Evolutionary conservation across 345 rosid species (phyloP), one percentile per base, ranked within the genome.

Genomic region (Turritis glabra): DNA sequence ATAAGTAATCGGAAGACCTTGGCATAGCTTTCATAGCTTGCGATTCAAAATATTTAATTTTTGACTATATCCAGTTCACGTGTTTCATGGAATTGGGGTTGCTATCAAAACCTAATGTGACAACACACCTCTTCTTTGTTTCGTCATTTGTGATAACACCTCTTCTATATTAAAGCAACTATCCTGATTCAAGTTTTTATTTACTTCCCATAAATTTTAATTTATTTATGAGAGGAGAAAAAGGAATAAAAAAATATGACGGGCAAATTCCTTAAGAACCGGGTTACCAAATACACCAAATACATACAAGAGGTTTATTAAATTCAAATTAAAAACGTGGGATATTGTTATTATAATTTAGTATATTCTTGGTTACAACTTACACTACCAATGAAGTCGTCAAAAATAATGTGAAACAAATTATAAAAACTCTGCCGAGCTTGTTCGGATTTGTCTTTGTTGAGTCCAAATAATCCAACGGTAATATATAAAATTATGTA

Each of bases 301-400:
- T 37, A 38, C 12, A 61, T 38, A 61, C 6, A 27, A 54, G 5
- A 6, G 22, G 18, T 35, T 37, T 40, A 37, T 19, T 63, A 63
- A 53, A 73, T 41, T 63, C 55, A 41, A 46, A 52, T 29, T 9
- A 22, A 51, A 62, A 73, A 63, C 77, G 70, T 73, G 77, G 55
- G 46, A 19, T 51, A 62, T 19, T 51, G 11, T 50, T 62, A 37
- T 13, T 38, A 38, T 72, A 51, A 18, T 37, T 26, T 41, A 15
- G 33, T 38, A 72, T 61, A 50, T 38, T 60, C 4, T 71, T 60
- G 35, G 9, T 32, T 32, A 32, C 35, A 8, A 13, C n/a, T n/a
- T n/a, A n/a, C n/a, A n/a, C 21, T 50, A 9, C 14, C 66, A 48
- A 46, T 29, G 32, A 55, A 41, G 73, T 29, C 64, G 40, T n/a